phyloP scores from a whole-genome alignment of 352 stramenopile species.

The Phytophthora nicotianae region DNA sequence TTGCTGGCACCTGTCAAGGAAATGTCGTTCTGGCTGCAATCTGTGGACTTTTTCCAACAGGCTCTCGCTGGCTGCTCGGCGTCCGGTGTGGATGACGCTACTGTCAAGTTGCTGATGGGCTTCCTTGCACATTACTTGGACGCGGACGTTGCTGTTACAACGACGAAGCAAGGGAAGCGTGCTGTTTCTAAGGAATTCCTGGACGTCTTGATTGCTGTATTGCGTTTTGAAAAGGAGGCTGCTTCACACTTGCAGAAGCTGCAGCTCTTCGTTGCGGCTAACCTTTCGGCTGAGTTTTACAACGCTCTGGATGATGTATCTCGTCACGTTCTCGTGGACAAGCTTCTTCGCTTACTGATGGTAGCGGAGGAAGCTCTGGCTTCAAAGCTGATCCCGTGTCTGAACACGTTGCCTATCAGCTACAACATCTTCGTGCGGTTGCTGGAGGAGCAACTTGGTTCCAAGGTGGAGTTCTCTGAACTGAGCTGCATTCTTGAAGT shows the following conservation, averaged over 20 bases:
- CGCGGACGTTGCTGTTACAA: constrained; percentile 31
- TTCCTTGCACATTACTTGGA: constrained; percentile 70
- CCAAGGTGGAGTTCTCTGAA: constrained; percentile 40
- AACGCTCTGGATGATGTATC: constrained; percentile 51
- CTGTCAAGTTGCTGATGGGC: constrained; percentile 42
- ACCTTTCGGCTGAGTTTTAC: constrained; percentile 51
- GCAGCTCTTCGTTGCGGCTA: constrained; percentile 48
- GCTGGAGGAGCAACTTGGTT: constrained; percentile 48
- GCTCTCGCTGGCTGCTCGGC: constrained; percentile 36
- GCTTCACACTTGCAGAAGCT: constrained; percentile 43
- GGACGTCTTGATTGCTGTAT: constrained; percentile 50
- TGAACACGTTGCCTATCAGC: constrained; percentile 59
- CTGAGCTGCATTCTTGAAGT: constrained; percentile 84
- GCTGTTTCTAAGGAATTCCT: constrained; percentile 63
- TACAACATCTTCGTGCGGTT: constrained; percentile 62
- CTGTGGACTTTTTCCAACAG: constrained; percentile 67
- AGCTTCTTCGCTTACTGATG: constrained; percentile 65
- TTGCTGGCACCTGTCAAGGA: constrained; percentile 61
- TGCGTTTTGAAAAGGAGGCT: constrained; percentile 46
- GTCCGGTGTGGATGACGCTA: constrained; percentile 5
- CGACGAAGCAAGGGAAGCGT: constrained; percentile 30
- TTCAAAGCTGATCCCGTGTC: constrained; percentile 54
- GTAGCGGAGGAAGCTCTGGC: constrained; percentile 62
- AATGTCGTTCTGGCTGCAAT: constrained; percentile 65
- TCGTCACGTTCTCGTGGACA: constrained; percentile 53